Percentiles rank a stretch among this genome's conserved stretches.
Conservation (phyloP, 2,329 filamentous ascomycete genomes). For the Cladobotryum mycophilum region DNA sequence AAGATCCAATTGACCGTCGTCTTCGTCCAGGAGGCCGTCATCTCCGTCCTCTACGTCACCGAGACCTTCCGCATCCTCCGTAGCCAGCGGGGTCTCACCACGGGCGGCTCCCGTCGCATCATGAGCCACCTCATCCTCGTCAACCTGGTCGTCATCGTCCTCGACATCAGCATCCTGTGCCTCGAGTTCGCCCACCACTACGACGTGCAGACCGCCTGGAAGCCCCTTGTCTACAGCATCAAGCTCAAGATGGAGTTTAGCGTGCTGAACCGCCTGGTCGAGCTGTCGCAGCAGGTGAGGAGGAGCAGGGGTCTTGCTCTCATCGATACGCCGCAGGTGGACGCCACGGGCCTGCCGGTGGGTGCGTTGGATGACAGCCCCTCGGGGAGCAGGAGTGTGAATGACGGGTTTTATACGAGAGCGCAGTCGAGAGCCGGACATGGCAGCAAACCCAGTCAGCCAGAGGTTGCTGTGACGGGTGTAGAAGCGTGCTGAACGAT, state of each 20-base stretch:
- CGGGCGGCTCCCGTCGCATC: slow-evolving; percentile 9
- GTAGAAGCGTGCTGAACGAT: background rate
- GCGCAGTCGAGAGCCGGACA: background rate
- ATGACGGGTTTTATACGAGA: slow-evolving; percentile 1
- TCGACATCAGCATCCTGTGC: slow-evolving; percentile 31
- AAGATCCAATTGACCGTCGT: slow-evolving; percentile 49
- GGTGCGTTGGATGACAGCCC: background rate
- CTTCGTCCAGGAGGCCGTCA: slow-evolving; percentile 46
- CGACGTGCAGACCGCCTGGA: slow-evolving; percentile 27
- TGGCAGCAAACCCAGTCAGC: background rate
- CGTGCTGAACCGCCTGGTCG: slow-evolving; percentile 26
- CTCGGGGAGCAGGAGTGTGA: background rate
- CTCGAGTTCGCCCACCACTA: slow-evolving; percentile 24
- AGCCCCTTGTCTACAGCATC: slow-evolving; percentile 26
- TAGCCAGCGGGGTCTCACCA: slow-evolving; percentile 26
- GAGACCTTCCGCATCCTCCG: slow-evolving; percentile 43
- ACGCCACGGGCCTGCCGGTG: background rate
- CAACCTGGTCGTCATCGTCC: slow-evolving; percentile 34
- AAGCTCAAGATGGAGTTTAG: slow-evolving; percentile 30
- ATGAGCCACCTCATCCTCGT: slow-evolving; percentile 32
- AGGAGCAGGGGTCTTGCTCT: slow-evolving; percentile 7
- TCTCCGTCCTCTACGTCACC: slow-evolving; percentile 46
- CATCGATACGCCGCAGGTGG: slow-evolving; percentile 3
- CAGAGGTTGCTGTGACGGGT: background rate
- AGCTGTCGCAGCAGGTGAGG: slow-evolving; percentile 15